phyloP scores from a whole-genome alignment of 805 yeast genomes.

The Metschnikowia lachancei region DNA sequence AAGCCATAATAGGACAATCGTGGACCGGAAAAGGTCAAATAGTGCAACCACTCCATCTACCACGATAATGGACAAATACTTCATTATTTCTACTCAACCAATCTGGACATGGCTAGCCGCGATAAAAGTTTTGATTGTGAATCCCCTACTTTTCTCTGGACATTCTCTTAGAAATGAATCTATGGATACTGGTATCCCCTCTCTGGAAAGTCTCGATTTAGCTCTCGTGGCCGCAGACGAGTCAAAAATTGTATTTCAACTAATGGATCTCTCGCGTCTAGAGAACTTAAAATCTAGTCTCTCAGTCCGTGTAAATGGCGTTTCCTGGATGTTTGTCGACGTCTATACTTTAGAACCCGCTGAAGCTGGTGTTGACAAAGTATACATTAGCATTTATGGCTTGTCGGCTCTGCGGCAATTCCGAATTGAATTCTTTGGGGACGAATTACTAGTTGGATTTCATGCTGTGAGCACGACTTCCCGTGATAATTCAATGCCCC shows the following conservation, averaged over 20 bases:
- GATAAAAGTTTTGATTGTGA: constrained; percentile 28
- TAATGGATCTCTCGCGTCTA: constrained; percentile 19
- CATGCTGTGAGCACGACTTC: constrained; percentile 31
- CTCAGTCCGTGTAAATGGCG: constrained; percentile 31
- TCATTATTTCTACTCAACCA: constrained; percentile 33
- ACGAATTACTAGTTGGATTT: constrained; percentile 20
- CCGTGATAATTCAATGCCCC: background rate
- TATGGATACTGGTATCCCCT: too few relatives aligned
- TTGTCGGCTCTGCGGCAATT: constrained; percentile 39
- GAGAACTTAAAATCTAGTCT: constrained; percentile 7
- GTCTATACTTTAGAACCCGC: constrained; percentile 11
- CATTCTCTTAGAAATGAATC: constrained; percentile 5
- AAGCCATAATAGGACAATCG: constrained; percentile 19
- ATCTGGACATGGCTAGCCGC: constrained; percentile 45
- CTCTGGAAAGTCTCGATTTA: constrained; percentile 9
- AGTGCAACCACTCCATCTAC: constrained; percentile 18
- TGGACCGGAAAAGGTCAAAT: constrained; percentile 19
- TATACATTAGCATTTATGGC: constrained; percentile 32
- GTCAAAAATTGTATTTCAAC: constrained; percentile 27
- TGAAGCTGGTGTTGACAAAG: constrained; percentile 11
- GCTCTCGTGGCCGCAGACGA: constrained; percentile 31
- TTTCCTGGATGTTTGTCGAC: constrained; percentile 34
- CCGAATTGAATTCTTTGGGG: constrained; percentile 30
- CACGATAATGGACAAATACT: constrained; percentile 21
- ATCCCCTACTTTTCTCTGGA: constrained; percentile 34